These are phyloP conservation scores for Trichomonascus vanleenenianus DNA, from an alignment of 805 yeast species.

Conservation along the genomic window DNA sequence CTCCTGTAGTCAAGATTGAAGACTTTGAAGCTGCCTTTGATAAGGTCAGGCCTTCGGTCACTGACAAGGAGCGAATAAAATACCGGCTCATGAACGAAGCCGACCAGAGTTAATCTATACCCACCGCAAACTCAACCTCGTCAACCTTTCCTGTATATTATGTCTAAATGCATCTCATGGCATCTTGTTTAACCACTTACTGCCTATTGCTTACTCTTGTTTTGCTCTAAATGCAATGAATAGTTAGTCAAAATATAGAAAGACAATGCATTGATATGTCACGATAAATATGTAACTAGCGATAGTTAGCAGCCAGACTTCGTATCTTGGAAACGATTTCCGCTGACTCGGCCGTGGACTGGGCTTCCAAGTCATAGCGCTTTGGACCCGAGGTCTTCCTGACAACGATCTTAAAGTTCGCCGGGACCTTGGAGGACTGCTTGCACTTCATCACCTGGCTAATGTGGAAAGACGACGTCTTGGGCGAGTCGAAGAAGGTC, in stretches of 20 bases:
- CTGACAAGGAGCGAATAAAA: constrained; percentile 71
- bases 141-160: neutral
- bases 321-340: constrained; percentile 71
- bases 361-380: constrained; percentile 82
- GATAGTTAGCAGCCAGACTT: constrained; percentile 47
- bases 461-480: constrained; percentile 81
- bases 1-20: constrained; percentile 46
- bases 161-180: neutral
- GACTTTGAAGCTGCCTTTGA: constrained; percentile 70
- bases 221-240: too few species aligned
- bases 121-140: too few species aligned
- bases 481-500: constrained; percentile 62
- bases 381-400: constrained; percentile 62
- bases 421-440: constrained; percentile 67
- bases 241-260: neutral
- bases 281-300: neutral
- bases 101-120: neutral
- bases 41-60: constrained; percentile 82
- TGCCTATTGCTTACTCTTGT: neutral
- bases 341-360: constrained; percentile 47
- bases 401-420: constrained; percentile 74
- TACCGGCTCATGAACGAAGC: constrained; percentile 42
- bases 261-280: neutral
- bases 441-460: constrained; percentile 69
- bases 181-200: neutral